A percentile compares a stretch with the other conserved stretches of the same genome.
Evolutionary conservation across 768 basidiomycete species (phyloP).

Genomic region (Suillus brevipes): DNA sequence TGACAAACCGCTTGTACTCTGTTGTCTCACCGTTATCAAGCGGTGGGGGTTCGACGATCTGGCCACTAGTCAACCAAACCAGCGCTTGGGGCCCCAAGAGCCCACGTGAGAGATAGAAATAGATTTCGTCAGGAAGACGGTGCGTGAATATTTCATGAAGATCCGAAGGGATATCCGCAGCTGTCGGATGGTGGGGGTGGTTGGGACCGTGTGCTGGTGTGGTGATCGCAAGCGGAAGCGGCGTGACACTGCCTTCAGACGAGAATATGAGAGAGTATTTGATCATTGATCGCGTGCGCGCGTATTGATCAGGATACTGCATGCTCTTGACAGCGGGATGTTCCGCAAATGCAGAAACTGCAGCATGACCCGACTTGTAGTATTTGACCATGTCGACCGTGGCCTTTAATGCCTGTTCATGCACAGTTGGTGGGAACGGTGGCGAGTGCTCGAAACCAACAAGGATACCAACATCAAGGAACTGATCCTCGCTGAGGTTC

Average conservation of each 20-base stretch:
- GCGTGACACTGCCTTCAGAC: slow-evolving; percentile 79
- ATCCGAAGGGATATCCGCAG: slow-evolving; percentile 87
- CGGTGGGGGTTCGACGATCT: slow-evolving; percentile 82
- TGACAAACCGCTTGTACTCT: slow-evolving; percentile 92
- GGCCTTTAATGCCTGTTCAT: slow-evolving; percentile 80
- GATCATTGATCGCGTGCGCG: slow-evolving; percentile 87
- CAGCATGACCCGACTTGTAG: slow-evolving; percentile 86
- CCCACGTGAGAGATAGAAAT: slow-evolving; percentile 94
- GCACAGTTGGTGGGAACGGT: slow-evolving; percentile 78
- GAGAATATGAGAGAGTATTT: slow-evolving; percentile 89
- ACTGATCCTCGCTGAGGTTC: slow-evolving; percentile 80
- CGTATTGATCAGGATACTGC: slow-evolving; percentile 83
- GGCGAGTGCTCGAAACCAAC: slow-evolving; percentile 84
- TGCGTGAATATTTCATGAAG: slow-evolving; percentile 94
- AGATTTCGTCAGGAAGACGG: slow-evolving; percentile 93
- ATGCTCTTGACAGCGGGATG: slow-evolving; percentile 80
- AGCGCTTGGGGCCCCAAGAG: slow-evolving; percentile 86
- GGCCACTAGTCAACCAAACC: slow-evolving; percentile 91
- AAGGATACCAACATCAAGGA: slow-evolving; percentile 91
- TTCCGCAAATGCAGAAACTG: slow-evolving; percentile 74
- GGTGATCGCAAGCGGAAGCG: slow-evolving; percentile 71
- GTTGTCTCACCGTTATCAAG: slow-evolving; percentile 94
- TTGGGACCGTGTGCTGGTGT: slow-evolving; percentile 52
- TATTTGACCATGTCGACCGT: slow-evolving; percentile 92
- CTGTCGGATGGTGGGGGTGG: slow-evolving; percentile 68